phyloP scores from a whole-genome alignment of 2,329 filamentous ascomycete species.

The Colletotrichum tanaceti region DNA sequence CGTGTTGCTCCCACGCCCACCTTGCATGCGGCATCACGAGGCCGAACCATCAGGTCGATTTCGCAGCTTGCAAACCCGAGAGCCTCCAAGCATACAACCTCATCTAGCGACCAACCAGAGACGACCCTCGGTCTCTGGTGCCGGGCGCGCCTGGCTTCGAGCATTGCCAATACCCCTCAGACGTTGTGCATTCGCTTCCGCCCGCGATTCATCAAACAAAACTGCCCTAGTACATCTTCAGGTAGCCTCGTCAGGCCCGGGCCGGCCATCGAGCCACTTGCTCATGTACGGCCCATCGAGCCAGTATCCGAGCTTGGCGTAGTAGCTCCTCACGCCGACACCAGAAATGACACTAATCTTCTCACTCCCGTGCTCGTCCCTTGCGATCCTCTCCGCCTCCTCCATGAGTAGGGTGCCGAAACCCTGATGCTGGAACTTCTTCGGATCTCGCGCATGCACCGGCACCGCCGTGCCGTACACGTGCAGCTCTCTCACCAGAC shows the following conservation, averaged over 20 bases:
- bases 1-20: neutral
- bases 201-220: neutral
- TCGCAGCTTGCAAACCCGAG: neutral
- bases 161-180: neutral
- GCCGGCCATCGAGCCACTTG: constrained; percentile 69
- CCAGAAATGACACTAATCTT: constrained; percentile 99
- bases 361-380: constrained; percentile 90
- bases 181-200: neutral
- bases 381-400: constrained; percentile 93
- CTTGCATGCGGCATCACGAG: neutral
- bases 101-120: neutral
- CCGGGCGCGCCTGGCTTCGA: constrained; percentile 4
- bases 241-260: constrained; percentile 39
- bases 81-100: neutral
- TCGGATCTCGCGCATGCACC: constrained; percentile 91
- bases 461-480: constrained; percentile 98
- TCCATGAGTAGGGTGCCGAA: constrained; percentile 98
- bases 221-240: neutral
- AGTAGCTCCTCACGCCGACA: constrained; percentile 95
- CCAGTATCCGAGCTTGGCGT: constrained; percentile 91
- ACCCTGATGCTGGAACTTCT: constrained; percentile 98
- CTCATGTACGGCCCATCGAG: constrained; percentile 90
- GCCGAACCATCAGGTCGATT: too few relatives aligned
- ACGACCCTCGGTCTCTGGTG: neutral
- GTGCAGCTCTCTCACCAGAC: constrained; percentile 92